phyloP scores from a whole-genome alignment of 306 rosid genomes.

The Lathyrus sativus region DNA sequence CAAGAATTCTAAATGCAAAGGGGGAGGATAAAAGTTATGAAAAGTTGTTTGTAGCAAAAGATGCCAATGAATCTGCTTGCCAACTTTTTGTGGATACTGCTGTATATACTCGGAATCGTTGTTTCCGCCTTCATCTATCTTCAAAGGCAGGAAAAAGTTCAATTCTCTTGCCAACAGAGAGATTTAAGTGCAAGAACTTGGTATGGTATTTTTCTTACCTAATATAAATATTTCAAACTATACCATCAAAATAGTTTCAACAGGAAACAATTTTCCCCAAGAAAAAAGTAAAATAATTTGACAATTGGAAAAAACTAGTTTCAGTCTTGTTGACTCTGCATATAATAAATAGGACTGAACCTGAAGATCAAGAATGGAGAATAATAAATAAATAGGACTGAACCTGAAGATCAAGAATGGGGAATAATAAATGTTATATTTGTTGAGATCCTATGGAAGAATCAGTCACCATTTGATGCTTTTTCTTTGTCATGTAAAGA shows the following conservation, averaged over 20 bases:
- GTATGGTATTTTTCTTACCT: constrained; percentile 49
- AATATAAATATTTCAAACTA: constrained; percentile 29
- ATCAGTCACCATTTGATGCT: constrained; percentile 12
- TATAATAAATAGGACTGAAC: background rate
- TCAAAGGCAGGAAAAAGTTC: constrained; percentile 94
- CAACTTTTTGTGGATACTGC: constrained; percentile 92
- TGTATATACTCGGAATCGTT: constrained; percentile 90
- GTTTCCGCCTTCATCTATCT: constrained; percentile 81
- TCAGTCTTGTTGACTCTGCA: constrained; percentile 18
- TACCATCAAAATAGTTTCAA: constrained; percentile 16
- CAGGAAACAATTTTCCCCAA: background rate
- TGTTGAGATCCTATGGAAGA: constrained; percentile 14
- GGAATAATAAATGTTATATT: constrained; percentile 3
- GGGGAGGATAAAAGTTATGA: constrained; percentile 50
- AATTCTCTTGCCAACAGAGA: constrained; percentile 73
- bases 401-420: background rate
- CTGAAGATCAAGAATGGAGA: background rate
- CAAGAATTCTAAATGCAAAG: constrained; percentile 59
- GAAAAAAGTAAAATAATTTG: background rate
- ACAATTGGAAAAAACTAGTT: constrained; percentile 12
- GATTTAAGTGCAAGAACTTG: constrained; percentile 60
- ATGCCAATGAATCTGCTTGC: constrained; percentile 49
- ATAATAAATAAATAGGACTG: background rate
- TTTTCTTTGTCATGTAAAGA: constrained; percentile 17
- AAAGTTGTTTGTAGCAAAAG: constrained; percentile 69